Base-by-base conservation (phyloP, 2,329 filamentous ascomycete species). In the Microsporum canis region DNA sequence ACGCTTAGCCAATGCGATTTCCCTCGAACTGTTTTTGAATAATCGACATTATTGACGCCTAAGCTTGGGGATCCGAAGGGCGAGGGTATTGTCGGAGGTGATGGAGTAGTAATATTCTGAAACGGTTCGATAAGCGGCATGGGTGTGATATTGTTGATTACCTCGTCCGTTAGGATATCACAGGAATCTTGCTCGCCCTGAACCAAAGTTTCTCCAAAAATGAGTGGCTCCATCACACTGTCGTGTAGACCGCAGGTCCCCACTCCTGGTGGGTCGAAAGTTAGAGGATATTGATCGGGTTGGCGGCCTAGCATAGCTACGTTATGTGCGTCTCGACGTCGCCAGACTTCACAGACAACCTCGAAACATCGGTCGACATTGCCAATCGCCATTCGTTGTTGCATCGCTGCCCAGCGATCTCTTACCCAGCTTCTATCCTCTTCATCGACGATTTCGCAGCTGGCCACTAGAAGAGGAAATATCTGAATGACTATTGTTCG, bases 1-100 rank as follows among this genome's bases (percentile, higher is more conserved):
- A 88, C 84, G 41, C 84, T 83, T 6, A 87, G 76, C 86, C 86
- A 88, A 71, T 88, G 86, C 67, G 86, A 72, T 53, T 77, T 77
- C 2, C 86, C 85, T 64, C 82, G 79, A n/a, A 88, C 83, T 2
- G 84, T 87, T 67, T 83, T 80, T 58, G 85, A 82, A 60, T 76
- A 76, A 63, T 85, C 81, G 63, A 83, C 76, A 47, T 77, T 74
- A 62, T 77, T 72, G 59, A 73, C 56, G 53, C 70, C 65, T 0
- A 71, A 68, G 65, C 73, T 63, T 49, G 71, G 63, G 17, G 72
- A 74, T 14, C 49, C 53, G n/a, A 56, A 55, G 1, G 58, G 57
- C 14, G 45, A 57, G 38, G 60, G 29, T 14, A 36, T 33, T 27
- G 31, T 49, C 29, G 43, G 41, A 27, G 36, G 17, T 43, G 29